A percentile compares a stretch with the other conserved stretches of the same genome.
These are phyloP conservation scores for Trichophaea hybrida DNA, from an alignment of 2,329 filamentous ascomycete genomes.

Conservation along the genomic window DNA sequence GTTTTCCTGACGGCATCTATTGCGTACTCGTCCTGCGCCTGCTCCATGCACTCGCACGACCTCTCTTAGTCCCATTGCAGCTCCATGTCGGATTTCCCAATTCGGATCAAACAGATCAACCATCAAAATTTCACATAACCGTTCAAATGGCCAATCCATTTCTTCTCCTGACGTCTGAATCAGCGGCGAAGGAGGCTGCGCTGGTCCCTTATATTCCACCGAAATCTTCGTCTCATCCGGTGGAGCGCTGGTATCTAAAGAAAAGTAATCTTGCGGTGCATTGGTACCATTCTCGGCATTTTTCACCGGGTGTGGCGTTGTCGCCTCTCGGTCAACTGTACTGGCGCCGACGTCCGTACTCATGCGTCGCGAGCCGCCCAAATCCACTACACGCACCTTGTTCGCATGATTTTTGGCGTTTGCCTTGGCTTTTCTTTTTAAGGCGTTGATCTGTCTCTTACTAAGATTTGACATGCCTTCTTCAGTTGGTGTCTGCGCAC, in stretches of 20 bases:
- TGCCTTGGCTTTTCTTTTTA: slow-evolving; percentile 87
- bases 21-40: slow-evolving; percentile 65
- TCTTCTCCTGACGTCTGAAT: slow-evolving; percentile 75
- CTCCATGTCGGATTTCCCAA: slow-evolving; percentile 93
- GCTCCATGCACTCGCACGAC: slow-evolving; percentile 80
- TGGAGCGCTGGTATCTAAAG: slow-evolving; percentile 58
- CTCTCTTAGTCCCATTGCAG: slow-evolving; percentile 86
- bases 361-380: slow-evolving; percentile 39
- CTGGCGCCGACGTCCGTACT: slow-evolving; percentile 22
- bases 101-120: slow-evolving; percentile 83
- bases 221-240: slow-evolving; percentile 89
- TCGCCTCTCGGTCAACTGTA: slow-evolving; percentile 27
- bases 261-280: slow-evolving; percentile 73
- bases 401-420: slow-evolving; percentile 79
- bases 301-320: slow-evolving; percentile 43
- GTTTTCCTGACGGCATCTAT: slow-evolving; percentile 59
- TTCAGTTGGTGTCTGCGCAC: slow-evolving; percentile 32
- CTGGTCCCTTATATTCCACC: slow-evolving; percentile 82
- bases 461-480: slow-evolving; percentile 61
- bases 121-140: slow-evolving; percentile 83
- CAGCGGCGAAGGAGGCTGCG: slow-evolving; percentile 49
- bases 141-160: slow-evolving; percentile 83
- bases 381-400: slow-evolving; percentile 78
- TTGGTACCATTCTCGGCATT: slow-evolving; percentile 43
- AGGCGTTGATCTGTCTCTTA: slow-evolving; percentile 81